A percentile compares a stretch with the other conserved stretches of the same genome.
These are phyloP conservation scores for Termitomyces sp. DNA, from an alignment of 768 basidiomycete species.

Conservation along the genomic window DNA sequence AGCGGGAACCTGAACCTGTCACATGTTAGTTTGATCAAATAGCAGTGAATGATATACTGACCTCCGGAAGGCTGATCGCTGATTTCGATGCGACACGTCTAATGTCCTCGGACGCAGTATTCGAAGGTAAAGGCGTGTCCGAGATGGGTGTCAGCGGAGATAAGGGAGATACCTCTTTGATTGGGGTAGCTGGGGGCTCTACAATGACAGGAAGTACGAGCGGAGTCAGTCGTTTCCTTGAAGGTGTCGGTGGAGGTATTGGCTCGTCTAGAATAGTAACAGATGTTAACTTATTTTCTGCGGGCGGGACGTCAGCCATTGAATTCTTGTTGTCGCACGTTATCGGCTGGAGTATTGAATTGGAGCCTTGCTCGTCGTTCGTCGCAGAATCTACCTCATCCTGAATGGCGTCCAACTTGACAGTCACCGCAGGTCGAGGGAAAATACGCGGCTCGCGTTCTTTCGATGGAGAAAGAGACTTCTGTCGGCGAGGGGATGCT, in stretches of 20 bases:
- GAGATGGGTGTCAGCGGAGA: conserved; percentile 50
- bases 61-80: conserved; percentile 18
- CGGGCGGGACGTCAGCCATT: not conserved
- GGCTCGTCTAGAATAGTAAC: not conserved
- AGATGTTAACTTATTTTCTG: not conserved
- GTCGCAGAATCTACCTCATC: conserved; percentile 19
- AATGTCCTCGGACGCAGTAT: conserved; percentile 13
- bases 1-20: not conserved
- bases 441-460: conserved; percentile 27
- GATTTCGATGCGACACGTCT: conserved; percentile 20
- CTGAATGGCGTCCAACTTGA: conserved; percentile 14
- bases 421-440: conserved; percentile 11
- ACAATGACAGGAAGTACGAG: conserved; percentile 4
- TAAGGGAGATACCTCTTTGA: conserved; percentile 18
- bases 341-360: conserved; percentile 8
- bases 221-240: not conserved
- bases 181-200: conserved; percentile 21
- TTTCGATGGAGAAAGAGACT: conserved; percentile 42
- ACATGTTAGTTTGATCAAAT: not conserved
- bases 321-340: not conserved
- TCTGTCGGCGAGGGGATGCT: conserved; percentile 32
- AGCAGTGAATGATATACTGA: conserved; percentile 10
- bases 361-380: conserved; percentile 19
- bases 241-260: not conserved
- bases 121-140: conserved; percentile 35